Base-by-base conservation (phyloP, 768 basidiomycete species). In the Podaxis sp. region DNA sequence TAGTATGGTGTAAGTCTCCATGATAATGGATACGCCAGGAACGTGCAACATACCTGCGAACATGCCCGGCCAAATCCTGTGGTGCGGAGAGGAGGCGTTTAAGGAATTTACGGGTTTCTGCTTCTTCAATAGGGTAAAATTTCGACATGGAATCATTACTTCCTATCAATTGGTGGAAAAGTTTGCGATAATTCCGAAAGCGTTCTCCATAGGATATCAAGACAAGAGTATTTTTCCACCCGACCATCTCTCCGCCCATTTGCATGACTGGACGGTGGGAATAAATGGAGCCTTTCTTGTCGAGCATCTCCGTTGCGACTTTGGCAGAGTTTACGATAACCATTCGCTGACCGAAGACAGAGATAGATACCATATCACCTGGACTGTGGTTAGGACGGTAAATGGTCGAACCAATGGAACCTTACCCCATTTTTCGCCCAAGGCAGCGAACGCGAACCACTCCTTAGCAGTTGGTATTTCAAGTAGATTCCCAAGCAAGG, bases 261-360 rank as follows among this genome's bases (percentile, higher is more conserved):
- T 72, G 72, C 53, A 77, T 67, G 13, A 74, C 60, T 0, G 86
- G 84, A 36, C 86, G 76, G 69, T 86, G 84, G 17, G 86, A 87
- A 66, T 86, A 85, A 30, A 80, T 77, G 13, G 76, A 72, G 38
- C 84, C 80, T 60, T 80, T 82, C 64, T 79, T 80, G 38, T 85
- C 81, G 26, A 86, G 79, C 72, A 85, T 73, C 26, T 84, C 80
- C n/a, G 74, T 67, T 2, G 83, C 83, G 2, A 67, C 59, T 26
- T 78, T 67, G 5, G 64, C 67, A 0, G 75, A 77, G 67, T 83
- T 85, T 28, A 85, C 36, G 57, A 85, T 68, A 38, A 85, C 49
- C 44, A 82, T 75, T 48, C 75, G 76, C 61, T 84, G 82, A 3
- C 78, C 82, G 15, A 84, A 74, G 13, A 82, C 67, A 12, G 80